Evolutionary conservation across 352 stramenopile species (phyloP), one percentile per base, ranked within the genome.

Genomic region (Blastocystis sp.): DNA sequence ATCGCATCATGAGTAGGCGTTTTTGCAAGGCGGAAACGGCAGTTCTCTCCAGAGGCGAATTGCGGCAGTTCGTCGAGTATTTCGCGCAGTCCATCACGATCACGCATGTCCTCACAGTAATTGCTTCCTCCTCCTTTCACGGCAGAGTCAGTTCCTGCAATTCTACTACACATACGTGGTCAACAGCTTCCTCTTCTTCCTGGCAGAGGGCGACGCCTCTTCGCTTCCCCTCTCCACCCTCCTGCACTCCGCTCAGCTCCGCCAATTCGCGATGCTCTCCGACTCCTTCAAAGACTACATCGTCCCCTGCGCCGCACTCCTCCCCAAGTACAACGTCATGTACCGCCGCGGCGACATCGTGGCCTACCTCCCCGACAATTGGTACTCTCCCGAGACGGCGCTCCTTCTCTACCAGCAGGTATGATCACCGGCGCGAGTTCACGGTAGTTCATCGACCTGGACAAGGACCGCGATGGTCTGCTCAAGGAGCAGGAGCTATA

Each of bases 61-160:
- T 81, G 48, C 11, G 52, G 45, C 48, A 81, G n/a, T 81, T 81
- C 48, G 43, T 81, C 21, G 53, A 2, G 10, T 45, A 38, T 23
- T 62, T 65, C 5, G 43, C 45, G 23, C 71, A 53, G 38, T 23
- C 23, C 28, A 81, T 81, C 14, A 34, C 71, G 7, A 64, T 81
- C 21, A 41, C 45, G 10, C 43, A 45, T 9, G 66, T 81, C 45
- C 71, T 81, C 4, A 81, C 71, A 23, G 71, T 81, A 2, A 7
- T 5, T 48, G 0, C 48, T 28, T 43, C 21, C 17, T 79, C 41
- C 1, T 64, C 5, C 17, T 10, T 81, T 11, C 64, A 52, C 7
- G n/a, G 14, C 66, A 81, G 71, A 66, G 48, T 28, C 71, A 81
- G 43, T 81, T 81, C 43, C 43, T 81, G 40, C 71, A 81, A 21